Evolutionary conservation across 805 yeast genomes (phyloP), one percentile per base, ranked within the genome.

Genomic region (Myxozyma kluyveri): DNA sequence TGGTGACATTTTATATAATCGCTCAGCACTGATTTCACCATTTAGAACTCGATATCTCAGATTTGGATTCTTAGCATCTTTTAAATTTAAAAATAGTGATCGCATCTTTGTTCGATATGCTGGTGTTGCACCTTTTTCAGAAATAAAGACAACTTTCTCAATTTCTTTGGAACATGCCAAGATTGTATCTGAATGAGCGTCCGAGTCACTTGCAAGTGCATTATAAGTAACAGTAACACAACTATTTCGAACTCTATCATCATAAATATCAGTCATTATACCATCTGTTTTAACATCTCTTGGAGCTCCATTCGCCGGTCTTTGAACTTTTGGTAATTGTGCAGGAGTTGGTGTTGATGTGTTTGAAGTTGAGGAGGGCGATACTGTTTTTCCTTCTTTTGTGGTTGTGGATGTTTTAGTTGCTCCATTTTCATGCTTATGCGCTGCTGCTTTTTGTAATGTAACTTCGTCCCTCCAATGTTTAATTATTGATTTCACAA

Each of bases 381-480:
- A 35, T 26, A 38, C 42, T 43, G 60, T 39, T n/a, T n/a, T n/a
- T 31, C 63, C 47, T 37, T 65, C 44, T 50, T 63, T 36, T 45
- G 63, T 41, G 22, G 58, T 41, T n/a, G 35, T 17, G 56, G 51
- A 24, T 42, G 42, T 17, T 42, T 32, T 24, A 3, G 48, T 47
- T 21, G 55, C 40, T 4, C 19, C 29, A 17, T 17, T 19, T 2
- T 31, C 42, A 42, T 22, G 45, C 19, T 23, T 29, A 18, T 37
- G 43, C 6, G 39, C 45, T 70, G 67, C 64, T 72, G 33, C 33
- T 70, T 65, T 70, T 62, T 72, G 72, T 19, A 66, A 71, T 27
- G 68, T 83, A 14, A 91, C 95, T 46, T 82, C 83, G 58, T 91
- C 97, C 65, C 88, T 88, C 99, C 99, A 93, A 33, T 77, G 74